Conservation (phyloP, 192 early-diverging fungal genomes). For the Obelidium mucronatum region DNA sequence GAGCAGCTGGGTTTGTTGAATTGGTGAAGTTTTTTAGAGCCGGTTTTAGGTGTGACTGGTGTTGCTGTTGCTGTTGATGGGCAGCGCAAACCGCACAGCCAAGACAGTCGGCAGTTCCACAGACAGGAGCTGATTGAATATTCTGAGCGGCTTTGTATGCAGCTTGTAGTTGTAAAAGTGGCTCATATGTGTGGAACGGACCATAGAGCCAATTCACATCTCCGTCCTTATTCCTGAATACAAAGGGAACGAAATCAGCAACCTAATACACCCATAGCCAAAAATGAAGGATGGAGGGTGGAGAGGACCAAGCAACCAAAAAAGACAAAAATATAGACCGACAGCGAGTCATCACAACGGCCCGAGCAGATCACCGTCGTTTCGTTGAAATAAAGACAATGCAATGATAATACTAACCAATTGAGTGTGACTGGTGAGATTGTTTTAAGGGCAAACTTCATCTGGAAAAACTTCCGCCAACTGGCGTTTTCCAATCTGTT, state of each 20-base stretch:
- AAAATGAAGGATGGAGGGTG: too few species aligned
- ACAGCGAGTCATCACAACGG: too few species aligned
- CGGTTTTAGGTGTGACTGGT: constrained; percentile 14
- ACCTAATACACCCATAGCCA: too few species aligned
- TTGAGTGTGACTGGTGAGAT: constrained; percentile 40
- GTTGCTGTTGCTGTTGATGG: constrained; percentile 1
- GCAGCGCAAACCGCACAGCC: neutral
- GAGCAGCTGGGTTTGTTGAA: neutral
- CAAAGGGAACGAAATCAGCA: too few species aligned
- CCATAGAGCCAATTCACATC: constrained; percentile 49
- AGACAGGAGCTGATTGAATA: neutral
- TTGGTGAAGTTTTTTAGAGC: constrained; percentile 23
- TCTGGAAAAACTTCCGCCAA: constrained; percentile 50
- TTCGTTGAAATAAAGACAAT: neutral
- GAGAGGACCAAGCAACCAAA: too few species aligned
- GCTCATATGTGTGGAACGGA: constrained; percentile 47
- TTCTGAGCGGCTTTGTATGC: constrained; percentile 10
- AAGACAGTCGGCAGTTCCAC: neutral
- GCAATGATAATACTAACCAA: constrained; percentile 21
- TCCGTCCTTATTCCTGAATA: constrained; percentile 43
- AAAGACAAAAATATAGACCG: too few species aligned
- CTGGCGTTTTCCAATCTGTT: constrained; percentile 46
- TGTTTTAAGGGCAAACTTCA: constrained; percentile 42
- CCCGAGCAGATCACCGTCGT: too few species aligned
- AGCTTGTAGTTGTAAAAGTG: constrained; percentile 37